These are phyloP conservation scores for Aspergillus jensenii DNA, from an alignment of 2,329 filamentous ascomycete genomes.

Conservation along the genomic window DNA sequence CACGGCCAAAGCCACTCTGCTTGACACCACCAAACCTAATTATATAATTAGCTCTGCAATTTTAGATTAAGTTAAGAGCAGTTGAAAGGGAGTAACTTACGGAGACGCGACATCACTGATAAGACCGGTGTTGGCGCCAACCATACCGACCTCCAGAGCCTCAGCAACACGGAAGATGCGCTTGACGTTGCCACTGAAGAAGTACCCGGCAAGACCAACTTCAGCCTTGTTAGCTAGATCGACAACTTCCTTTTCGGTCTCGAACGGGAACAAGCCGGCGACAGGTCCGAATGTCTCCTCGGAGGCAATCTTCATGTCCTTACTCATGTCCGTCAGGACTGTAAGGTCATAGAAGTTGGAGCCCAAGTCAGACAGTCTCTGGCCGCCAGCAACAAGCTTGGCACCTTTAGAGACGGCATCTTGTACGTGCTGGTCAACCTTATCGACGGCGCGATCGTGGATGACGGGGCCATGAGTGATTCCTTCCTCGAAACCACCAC, in stretches of 20 bases:
- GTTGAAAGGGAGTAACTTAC: conserved; percentile 31
- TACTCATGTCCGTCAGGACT: conserved; percentile 81
- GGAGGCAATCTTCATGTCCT: conserved; percentile 76
- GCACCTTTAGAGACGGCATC: conserved; percentile 78
- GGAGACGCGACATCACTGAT: conserved; percentile 55
- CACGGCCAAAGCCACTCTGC: conserved; percentile 75
- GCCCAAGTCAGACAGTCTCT: conserved; percentile 71
- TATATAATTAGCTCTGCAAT: conserved; percentile 17
- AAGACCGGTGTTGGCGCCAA: conserved; percentile 69
- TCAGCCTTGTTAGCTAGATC: conserved; percentile 76
- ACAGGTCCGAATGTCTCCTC: conserved; percentile 98
- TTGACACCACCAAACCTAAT: conserved; percentile 76
- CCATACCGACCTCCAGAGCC: conserved; percentile 53
- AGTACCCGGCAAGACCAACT: conserved; percentile 91
- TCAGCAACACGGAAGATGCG: conserved; percentile 62
- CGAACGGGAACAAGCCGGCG: conserved; percentile 84
- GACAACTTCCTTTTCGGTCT: conserved; percentile 85
- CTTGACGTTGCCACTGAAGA: conserved; percentile 69
- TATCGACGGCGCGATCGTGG: conserved; percentile 75
- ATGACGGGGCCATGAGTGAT: conserved; percentile 56
- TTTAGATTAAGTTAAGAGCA: neutral
- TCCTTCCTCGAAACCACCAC: conserved; percentile 46
- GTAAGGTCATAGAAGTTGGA: conserved; percentile 88
- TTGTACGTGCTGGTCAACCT: conserved; percentile 76
- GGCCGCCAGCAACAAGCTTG: conserved; percentile 72